Evolutionary conservation across 2,329 filamentous ascomycete species (phyloP), one percentile per base, ranked within the genome.

Genomic region (Aspergillus pseudotamarii): DNA sequence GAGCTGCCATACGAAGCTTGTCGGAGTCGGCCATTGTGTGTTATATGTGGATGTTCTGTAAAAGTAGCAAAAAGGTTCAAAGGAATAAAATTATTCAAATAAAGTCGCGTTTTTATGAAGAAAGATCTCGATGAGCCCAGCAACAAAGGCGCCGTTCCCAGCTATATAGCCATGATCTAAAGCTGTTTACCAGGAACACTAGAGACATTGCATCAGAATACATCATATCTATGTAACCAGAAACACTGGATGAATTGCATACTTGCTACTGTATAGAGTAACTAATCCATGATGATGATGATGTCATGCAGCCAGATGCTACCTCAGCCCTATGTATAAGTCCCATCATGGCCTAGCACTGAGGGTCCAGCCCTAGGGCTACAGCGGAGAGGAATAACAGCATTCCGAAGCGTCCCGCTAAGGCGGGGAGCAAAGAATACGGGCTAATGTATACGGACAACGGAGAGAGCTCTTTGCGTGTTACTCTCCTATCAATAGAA

Each of bases 351-450:
- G 65, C 62, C 30, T 65, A 68, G 54, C 41, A 28, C 0, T 9
- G 54, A 74, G 74, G 75, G 72, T 73, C 68, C 62, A 67, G 60
- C 66, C 71, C 70, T 76, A 76, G 73, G 71, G 69, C 65, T 70
- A 43, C 9, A 30, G n/a, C 56, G 66, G 54, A 23, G 4, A 43
- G 75, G 71, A 71, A 66, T 21, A 73, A 72, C 54, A 21, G 55
- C 63, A 36, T 19, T 14, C 54, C 61, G 54, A 43, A n/a, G 11
- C 62, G 59, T 50, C 66, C 71, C 68, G 59, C 67, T 61, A 67
- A 67, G 68, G 68, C 60, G 64, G 69, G 68, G 66, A 63, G 60
- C 58, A 57, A 55, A 51, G 58, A 58, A 53, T 58, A 62, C 34
- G 36, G 59, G 57, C 63, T 48, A 60, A 54, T 36, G 53, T 36